These are phyloP conservation scores for Hypoxylon sp. DNA, from an alignment of 2,329 filamentous ascomycete species.

Conservation along the genomic window DNA sequence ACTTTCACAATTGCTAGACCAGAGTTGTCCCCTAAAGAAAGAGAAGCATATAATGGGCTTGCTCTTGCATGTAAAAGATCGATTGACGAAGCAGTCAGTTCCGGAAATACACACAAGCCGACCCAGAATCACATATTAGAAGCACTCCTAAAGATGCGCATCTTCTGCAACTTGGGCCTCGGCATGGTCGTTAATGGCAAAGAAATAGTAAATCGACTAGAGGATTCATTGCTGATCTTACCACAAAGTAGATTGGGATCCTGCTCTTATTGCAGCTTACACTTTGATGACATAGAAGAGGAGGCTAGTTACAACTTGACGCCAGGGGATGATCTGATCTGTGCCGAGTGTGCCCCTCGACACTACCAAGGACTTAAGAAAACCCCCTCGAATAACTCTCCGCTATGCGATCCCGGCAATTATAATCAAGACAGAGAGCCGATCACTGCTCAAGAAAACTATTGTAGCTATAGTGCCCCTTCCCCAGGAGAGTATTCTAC, in stretches of 20 bases:
- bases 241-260: too few relatives aligned
- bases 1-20: conserved; percentile 30
- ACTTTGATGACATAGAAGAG: too few relatives aligned
- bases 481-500: conserved; percentile 22
- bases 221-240: conserved; percentile 13
- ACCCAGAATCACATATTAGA: conserved; percentile 36
- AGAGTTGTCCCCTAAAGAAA: conserved; percentile 25
- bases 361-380: too few relatives aligned
- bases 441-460: background rate
- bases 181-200: background rate
- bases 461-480: background rate
- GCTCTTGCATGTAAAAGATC: conserved; percentile 20
- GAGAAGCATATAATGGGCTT: conserved; percentile 29
- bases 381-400: too few relatives aligned
- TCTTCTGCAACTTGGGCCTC: conserved; percentile 45
- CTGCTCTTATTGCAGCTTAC: too few relatives aligned
- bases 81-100: conserved; percentile 34
- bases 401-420: too few relatives aligned
- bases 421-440: too few relatives aligned
- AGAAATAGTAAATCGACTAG: background rate
- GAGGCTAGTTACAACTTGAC: too few relatives aligned
- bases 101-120: background rate
- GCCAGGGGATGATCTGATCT: too few relatives aligned
- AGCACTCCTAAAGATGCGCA: conserved; percentile 46
- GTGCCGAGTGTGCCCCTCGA: too few relatives aligned